Evolutionary conservation across 2,329 filamentous ascomycete genomes (phyloP), one percentile per base, ranked within the genome.

Genomic region (Hymenoscyphus occultus): DNA sequence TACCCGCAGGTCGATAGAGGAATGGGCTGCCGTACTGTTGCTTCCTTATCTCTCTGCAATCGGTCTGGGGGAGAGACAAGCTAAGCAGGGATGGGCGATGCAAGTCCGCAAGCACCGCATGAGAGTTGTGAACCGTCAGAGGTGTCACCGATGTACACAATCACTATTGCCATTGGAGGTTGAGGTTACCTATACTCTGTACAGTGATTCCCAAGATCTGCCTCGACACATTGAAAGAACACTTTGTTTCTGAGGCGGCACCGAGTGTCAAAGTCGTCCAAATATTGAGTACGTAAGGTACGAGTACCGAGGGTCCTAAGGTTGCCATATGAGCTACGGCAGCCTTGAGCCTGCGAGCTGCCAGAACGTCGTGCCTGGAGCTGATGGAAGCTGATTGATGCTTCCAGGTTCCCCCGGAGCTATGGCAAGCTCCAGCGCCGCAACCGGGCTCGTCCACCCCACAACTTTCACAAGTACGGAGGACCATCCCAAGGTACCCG

Each of bases 361-460:
- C 45, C 5, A 51, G 22, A 51, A 51, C 45, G 45, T 51, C 45
- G 22, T 51, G 45, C 28, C 22, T 28, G 19, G 45, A 51, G 45
- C 45, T 51, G 45, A 51, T 51, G 19, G 48, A 54, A 54, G 48
- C 48, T 54, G 48, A 28, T 28, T 10, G 48, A 54, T 54, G 19
- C 22, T 28, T 54, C 48, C 48, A 28, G 48, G 45, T 51, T 51
- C n/a, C 45, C 45, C 45, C 45, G 45, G 45, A 48, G 45, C 45
- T 48, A 7, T n/a, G 14, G 19, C 28, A 19, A 48, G 45, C 45
- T 48, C 19, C 45, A 48, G n/a, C 45, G 45, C 45, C 45, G 45
- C 45, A 51, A 51, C 45, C 45, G 45, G 19, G 48, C 48, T 54
- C 19, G n/a, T 22, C 48, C 22, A 28, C 48, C 48, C 48, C 48